phyloP scores from a whole-genome alignment of 2,329 filamentous ascomycete species.

The Penicillium oxalicum region DNA sequence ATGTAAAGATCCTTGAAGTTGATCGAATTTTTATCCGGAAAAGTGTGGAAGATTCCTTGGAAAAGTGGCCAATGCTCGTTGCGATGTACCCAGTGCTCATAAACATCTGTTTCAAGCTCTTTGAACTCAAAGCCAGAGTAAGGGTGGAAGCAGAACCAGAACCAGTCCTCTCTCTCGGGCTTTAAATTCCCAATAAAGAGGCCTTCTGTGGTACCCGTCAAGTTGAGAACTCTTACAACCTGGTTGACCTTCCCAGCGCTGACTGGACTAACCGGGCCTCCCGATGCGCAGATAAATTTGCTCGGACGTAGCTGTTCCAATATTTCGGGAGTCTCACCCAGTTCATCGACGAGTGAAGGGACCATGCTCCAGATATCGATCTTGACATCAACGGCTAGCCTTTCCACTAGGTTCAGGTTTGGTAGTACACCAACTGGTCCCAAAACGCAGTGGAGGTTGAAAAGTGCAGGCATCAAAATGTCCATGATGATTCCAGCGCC shows the following conservation, averaged over 20 bases:
- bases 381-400: conserved; percentile 3
- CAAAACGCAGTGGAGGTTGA: conserved; percentile 4
- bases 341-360: conserved; percentile 3
- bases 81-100: conserved; percentile 34
- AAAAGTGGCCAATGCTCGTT: conserved; percentile 21
- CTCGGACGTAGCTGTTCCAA: conserved; percentile 1
- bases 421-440: conserved; percentile 2
- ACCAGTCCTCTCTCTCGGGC: conserved; percentile 2
- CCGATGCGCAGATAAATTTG: conserved; percentile 2
- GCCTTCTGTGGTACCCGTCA: conserved; percentile 4
- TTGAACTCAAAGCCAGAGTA: conserved; percentile 19
- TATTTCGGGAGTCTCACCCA: conserved; percentile 1
- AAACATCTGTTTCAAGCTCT: conserved; percentile 20
- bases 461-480: conserved; percentile 4
- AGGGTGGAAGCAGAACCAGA: conserved; percentile 11
- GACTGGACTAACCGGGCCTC: conserved; percentile 1
- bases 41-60: conserved; percentile 25
- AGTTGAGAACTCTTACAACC: conserved; percentile 1
- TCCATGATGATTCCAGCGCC: conserved; percentile 4
- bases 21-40: conserved; percentile 26
- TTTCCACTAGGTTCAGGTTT: conserved; percentile 2
- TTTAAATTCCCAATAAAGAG: conserved; percentile 4
- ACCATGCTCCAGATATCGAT: conserved; percentile 3
- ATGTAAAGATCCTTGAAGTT: conserved; percentile 18
- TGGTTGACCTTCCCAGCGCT: conserved; percentile 2